These are phyloP conservation scores for Lentinula aciculospora DNA, from an alignment of 768 basidiomycete genomes.

Conservation along the genomic window DNA sequence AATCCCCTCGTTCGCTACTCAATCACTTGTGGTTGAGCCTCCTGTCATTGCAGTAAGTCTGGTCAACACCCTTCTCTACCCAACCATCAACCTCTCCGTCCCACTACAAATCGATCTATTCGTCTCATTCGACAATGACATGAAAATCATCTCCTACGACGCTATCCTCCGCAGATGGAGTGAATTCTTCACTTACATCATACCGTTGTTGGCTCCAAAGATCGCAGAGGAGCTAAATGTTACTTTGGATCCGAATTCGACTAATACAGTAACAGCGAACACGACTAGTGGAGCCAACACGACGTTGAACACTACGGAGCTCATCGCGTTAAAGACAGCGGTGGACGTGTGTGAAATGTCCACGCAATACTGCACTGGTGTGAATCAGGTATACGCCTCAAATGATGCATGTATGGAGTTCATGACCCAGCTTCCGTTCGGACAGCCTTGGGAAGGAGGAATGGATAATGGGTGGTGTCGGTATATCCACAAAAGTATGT, in stretches of 20 bases:
- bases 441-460: slow-evolving; percentile 8
- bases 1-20: background rate
- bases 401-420: slow-evolving; percentile 3
- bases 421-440: slow-evolving; percentile 1
- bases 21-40: slow-evolving; percentile 6
- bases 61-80: background rate
- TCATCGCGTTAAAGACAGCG: slow-evolving; percentile 3
- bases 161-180: slow-evolving; percentile 4
- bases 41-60: slow-evolving; percentile 1
- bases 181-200: slow-evolving; percentile 1
- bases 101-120: slow-evolving; percentile 7
- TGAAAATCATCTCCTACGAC: slow-evolving; percentile 8
- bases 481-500: background rate
- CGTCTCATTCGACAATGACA: slow-evolving; percentile 3
- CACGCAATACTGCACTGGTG: slow-evolving; percentile 3
- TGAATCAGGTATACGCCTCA: slow-evolving; percentile 6
- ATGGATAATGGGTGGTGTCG: slow-evolving; percentile 5
- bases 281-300: no score
- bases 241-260: background rate
- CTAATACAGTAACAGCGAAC: no score
- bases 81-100: background rate
- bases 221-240: slow-evolving; percentile 5
- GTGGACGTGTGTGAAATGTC: slow-evolving; percentile 7
- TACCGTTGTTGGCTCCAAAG: background rate
- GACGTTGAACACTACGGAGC: background rate